Evolutionary conservation across 225 moss, liverwort and hornwort species (phyloP).

Genomic region (Rhytidiadelphus loreus): DNA sequence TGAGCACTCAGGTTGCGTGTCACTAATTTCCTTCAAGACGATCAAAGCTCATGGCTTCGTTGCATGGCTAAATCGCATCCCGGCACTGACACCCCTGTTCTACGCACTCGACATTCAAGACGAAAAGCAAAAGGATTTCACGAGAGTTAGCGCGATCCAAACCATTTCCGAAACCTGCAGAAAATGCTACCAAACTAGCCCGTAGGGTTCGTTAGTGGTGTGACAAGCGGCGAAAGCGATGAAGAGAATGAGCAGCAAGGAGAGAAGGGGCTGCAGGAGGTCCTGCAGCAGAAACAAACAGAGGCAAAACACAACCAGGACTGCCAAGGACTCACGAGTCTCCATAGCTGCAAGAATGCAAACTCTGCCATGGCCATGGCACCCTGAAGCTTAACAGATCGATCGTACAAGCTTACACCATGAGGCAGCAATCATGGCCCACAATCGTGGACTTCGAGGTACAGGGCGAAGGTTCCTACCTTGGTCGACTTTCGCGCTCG

Average conservation of each 20-base stretch:
- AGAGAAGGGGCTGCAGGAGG: conserved; percentile 18
- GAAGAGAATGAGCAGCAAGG: conserved; percentile 15
- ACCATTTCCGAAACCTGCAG: neutral
- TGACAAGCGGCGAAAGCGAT: conserved; percentile 21
- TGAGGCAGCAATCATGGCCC: neutral
- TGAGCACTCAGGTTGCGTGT: neutral
- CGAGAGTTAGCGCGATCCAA: neutral
- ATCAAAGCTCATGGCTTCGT: neutral
- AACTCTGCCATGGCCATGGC: neutral
- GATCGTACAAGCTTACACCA: neutral
- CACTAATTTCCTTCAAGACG: neutral
- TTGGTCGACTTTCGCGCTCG: neutral
- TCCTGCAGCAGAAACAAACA: conserved; percentile 22
- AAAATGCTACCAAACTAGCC: neutral
- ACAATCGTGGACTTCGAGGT: conserved; percentile 6
- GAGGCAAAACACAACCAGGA: neutral
- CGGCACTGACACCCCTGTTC: neutral
- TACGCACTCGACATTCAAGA: neutral
- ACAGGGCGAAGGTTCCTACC: conserved; percentile 1
- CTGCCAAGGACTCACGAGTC: neutral
- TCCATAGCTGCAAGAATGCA: neutral
- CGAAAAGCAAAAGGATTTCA: neutral
- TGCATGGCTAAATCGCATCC: neutral
- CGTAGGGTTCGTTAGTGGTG: neutral
- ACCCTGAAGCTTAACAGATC: neutral